Conservation (phyloP, 2,329 filamentous ascomycete genomes). For the Trematosphaeria pertusa region DNA sequence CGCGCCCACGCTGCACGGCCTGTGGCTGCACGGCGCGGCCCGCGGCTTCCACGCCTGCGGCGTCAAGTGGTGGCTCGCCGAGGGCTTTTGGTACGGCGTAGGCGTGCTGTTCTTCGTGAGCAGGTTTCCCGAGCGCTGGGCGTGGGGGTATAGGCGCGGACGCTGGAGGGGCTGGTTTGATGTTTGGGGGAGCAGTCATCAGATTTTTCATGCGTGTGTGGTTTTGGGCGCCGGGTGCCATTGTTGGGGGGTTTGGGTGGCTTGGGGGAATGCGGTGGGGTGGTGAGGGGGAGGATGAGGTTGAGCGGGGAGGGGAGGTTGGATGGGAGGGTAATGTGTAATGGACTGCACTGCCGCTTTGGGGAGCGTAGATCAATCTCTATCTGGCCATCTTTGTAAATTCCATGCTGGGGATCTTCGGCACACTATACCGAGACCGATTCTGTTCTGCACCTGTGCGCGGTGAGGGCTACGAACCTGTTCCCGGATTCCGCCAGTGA, state of each 20-base stretch:
- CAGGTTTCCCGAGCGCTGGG: constrained; percentile 23
- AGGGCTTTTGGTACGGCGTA: constrained; percentile 28
- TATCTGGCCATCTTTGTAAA: too few relatives aligned
- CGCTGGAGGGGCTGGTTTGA: constrained; percentile 18
- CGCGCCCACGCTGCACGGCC: constrained; percentile 26
- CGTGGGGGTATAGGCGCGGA: constrained; percentile 8
- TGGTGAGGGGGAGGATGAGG: neutral
- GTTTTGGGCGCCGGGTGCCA: constrained; percentile 25
- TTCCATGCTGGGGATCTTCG: too few relatives aligned
- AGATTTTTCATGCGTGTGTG: constrained; percentile 29
- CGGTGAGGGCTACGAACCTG: constrained; percentile 15
- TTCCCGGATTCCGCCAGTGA: neutral
- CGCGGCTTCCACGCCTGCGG: constrained; percentile 20
- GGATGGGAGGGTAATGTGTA: neutral
- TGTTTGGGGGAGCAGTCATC: constrained; percentile 28
- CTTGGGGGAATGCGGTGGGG: constrained; percentile 20
- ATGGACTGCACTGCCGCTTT: too few relatives aligned
- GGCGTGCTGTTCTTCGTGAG: constrained; percentile 26
- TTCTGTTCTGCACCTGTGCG: constrained; percentile 14
- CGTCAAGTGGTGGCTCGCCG: constrained; percentile 29
- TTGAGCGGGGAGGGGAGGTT: neutral
- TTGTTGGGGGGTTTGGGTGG: constrained; percentile 32
- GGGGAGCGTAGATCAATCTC: too few relatives aligned
- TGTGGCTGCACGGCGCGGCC: constrained; percentile 18
- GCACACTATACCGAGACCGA: too few relatives aligned